Base-by-base conservation (phyloP, 805 yeast species). In the Suhomyces tanzawaensis region DNA sequence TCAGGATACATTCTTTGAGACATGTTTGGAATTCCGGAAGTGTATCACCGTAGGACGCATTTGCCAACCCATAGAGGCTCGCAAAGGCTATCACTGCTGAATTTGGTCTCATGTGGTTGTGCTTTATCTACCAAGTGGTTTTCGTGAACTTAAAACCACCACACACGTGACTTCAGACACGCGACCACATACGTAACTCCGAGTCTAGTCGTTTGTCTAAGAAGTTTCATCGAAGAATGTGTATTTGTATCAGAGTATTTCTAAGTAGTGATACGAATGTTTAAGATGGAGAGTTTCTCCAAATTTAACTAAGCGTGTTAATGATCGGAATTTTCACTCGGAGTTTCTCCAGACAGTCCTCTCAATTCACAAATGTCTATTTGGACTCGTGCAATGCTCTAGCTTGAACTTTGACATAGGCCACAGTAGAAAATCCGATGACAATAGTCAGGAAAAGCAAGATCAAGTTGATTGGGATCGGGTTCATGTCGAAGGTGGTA, bases 401-500 rank as follows among this genome's bases (percentile, higher is more conserved):
- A n/a, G 43, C 48, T 29, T 42, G 42, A 22, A 32, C 21, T 36
- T 47, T 32, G 25, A 74, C 74, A 45, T 69, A 76, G 4, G 51
- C 38, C 12, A 72, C 65, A 3, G 72, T 69, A 3, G 50, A 43
- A 3, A 63, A 53, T 9, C 81, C 81, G 39, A 71, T 64, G n/a
- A 69, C 24, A 5, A 59, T 42, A 1, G 79, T 74, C n/a, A 64
- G 22, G 1, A 36, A 33, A 4, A 76, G 53, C 44, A 76, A 61
- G 3, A 60, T 37, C 9, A 62, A 28, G 46, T 76, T 76, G 41
- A 76, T 55, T 2, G 82, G 82, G 14, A 66, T 56, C 15, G 81
- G 82, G 53, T 76, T 72, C 81, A 76, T 76, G 11, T 68, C 53
- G 52, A 76, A 76, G 4, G 62, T 59, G 3, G 73, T 67, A 53